Base-by-base conservation (phyloP, 371 early-diverging fungal genomes). In the Actinomucor elegans region DNA sequence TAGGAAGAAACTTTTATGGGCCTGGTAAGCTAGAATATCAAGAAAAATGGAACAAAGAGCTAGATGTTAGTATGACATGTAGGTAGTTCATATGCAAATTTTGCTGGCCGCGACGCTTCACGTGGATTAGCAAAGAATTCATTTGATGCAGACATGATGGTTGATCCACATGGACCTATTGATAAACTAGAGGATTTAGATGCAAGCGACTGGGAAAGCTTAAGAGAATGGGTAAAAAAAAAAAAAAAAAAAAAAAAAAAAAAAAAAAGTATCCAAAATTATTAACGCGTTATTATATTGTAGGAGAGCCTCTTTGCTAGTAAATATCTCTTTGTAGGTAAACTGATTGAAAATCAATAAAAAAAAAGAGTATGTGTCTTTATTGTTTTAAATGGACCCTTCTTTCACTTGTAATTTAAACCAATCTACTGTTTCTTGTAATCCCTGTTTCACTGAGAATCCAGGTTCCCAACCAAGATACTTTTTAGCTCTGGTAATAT, bases 11-110 rank as follows among this genome's bases (percentile, higher is more conserved):
- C 53, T 95, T 94, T 68, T 97, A 97, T 60, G 97, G 96, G 0
- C 97, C 95, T 41, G 93, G 91, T 89, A 76, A 21, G 11, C 2
- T 1, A 31, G 3, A 45, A 31, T 0, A 31, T 1, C 28, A 21
- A 34, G 14, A 34, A 33, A 47, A 14, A 20, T 15, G 21, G 17
- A 33, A 18, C 14, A 15, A 12, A n/a, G 26, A 5, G 2, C 33
- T 24, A 11, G 18, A 15, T 11, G 3, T 34, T 18, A 10, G 6
- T 8, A 15, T 14, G 12, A 12, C n/a, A 14, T 15, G 11, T 33
- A 92, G 93, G 80, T 20, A 89, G 93, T 0, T 87, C 92, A 10
- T 97, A 97, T 68, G 93, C 88, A 24, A 92, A 93, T 69, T 97
- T 97, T 85, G 94, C 89, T 17, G 90, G 91, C 12, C 79, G 86